Conservation (phyloP, 768 basidiomycete species). For the Fistulinella prunicolor region DNA sequence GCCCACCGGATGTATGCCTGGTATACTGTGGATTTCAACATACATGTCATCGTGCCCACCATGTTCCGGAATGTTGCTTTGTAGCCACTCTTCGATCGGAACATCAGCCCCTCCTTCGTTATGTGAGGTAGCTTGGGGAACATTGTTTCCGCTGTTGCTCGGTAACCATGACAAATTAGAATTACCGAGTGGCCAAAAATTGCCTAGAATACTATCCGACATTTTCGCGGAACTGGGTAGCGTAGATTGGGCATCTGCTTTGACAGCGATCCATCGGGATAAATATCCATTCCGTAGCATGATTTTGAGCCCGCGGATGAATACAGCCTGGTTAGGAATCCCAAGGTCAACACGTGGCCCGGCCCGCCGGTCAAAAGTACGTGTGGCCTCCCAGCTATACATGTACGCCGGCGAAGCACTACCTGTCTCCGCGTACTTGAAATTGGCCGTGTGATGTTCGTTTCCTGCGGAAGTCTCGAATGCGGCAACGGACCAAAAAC, state of each 20-base stretch:
- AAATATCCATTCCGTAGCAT: not conserved
- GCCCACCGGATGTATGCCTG: not conserved
- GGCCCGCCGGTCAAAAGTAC: not conserved
- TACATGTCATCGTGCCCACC: not conserved
- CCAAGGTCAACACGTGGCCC: not conserved
- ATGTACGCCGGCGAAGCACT: not conserved
- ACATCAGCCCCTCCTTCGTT: too few species aligned
- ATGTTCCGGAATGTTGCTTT: not conserved
- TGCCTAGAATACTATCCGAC: too few species aligned
- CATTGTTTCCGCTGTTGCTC: not conserved
- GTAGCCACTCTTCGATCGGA: not conserved
- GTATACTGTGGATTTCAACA: not conserved
- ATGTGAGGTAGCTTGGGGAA: not conserved
- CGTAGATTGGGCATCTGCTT: not conserved
- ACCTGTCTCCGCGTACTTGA: not conserved
- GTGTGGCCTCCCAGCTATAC: conserved; percentile 2
- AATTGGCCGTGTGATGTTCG: not conserved
- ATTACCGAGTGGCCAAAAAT: too few species aligned
- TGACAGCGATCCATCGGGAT: not conserved
- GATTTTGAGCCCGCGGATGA: conserved; percentile 20
- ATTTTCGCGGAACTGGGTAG: not conserved
- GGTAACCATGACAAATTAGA: not conserved
- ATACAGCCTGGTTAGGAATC: conserved; percentile 15
- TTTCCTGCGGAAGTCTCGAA: not conserved
- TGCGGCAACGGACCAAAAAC: conserved; percentile 26